Percentiles rank a stretch among this genome's conserved stretches.
These are phyloP conservation scores for Alternaria arborescens DNA, from an alignment of 2,329 filamentous ascomycete genomes.

Conservation along the genomic window DNA sequence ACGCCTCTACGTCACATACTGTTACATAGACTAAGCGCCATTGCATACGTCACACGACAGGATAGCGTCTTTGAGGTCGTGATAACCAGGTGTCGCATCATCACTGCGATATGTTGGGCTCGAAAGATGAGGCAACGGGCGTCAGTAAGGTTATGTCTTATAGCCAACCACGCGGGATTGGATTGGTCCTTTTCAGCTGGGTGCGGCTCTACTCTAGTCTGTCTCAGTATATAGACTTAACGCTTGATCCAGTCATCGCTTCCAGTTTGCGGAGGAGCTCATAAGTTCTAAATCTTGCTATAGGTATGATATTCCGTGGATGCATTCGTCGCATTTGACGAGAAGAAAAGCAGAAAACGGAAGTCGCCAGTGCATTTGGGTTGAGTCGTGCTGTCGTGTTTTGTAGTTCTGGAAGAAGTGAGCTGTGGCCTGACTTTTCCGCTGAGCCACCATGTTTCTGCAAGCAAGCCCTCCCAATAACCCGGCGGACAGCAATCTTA, in stretches of 20 bases:
- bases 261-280: neutral
- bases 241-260: no score
- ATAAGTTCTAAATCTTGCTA: neutral
- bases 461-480: neutral
- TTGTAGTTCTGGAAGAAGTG: neutral
- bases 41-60: neutral
- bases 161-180: neutral
- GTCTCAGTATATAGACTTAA: no score
- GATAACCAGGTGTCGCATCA: neutral
- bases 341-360: neutral
- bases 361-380: neutral
- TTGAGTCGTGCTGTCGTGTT: neutral
- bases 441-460: neutral
- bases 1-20: neutral
- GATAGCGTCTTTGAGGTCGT: neutral
- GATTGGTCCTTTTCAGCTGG: no score
- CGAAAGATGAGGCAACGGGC: neutral
- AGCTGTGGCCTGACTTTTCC: neutral
- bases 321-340: neutral
- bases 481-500: neutral
- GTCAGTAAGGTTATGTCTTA: neutral
- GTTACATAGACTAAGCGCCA: no score
- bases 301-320: neutral
- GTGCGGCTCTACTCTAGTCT: no score
- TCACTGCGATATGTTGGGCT: neutral